Conservation (phyloP, 2,329 filamentous ascomycete species). For the Fusarium neocosmosporiellum region DNA sequence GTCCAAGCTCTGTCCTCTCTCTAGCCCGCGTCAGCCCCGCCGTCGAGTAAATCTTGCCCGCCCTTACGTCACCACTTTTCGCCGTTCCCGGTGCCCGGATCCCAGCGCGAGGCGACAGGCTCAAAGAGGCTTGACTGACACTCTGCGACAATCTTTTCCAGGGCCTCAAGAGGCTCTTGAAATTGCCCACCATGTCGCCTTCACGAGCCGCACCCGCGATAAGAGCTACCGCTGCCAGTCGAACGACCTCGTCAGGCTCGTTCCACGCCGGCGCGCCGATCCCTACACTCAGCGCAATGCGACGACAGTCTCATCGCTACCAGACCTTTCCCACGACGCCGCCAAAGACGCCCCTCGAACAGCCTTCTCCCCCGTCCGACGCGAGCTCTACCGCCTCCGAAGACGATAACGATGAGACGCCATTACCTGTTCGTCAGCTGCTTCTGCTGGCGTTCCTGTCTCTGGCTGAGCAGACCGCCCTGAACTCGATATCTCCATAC, state of each 20-base stretch:
- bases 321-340: conserved; percentile 84
- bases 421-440: conserved; percentile 85
- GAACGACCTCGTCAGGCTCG: conserved; percentile 56
- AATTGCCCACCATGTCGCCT: conserved; percentile 34
- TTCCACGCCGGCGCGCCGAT: conserved; percentile 65
- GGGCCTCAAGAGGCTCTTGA: not conserved
- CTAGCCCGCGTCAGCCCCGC: conserved; percentile 38
- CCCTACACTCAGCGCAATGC: conserved; percentile 50
- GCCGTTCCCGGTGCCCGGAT: not conserved
- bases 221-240: conserved; percentile 17
- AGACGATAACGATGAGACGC: conserved; percentile 68
- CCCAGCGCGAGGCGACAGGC: conserved; percentile 1
- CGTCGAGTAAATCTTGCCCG: conserved; percentile 18
- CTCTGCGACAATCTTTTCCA: conserved; percentile 8
- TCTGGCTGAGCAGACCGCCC: conserved; percentile 91
- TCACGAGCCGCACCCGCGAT: conserved; percentile 13
- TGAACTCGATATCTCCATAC: conserved; percentile 97
- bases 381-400: conserved; percentile 44
- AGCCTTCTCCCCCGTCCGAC: conserved; percentile 47
- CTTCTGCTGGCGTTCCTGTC: conserved; percentile 88
- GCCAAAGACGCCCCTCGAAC: conserved; percentile 72
- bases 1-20: conserved; percentile 26
- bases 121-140: not conserved
- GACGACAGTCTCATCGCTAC: conserved; percentile 69
- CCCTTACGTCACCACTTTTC: conserved; percentile 35